These are phyloP conservation scores for Colletotrichum musae DNA, from an alignment of 2,329 filamentous ascomycete genomes.

Conservation along the genomic window DNA sequence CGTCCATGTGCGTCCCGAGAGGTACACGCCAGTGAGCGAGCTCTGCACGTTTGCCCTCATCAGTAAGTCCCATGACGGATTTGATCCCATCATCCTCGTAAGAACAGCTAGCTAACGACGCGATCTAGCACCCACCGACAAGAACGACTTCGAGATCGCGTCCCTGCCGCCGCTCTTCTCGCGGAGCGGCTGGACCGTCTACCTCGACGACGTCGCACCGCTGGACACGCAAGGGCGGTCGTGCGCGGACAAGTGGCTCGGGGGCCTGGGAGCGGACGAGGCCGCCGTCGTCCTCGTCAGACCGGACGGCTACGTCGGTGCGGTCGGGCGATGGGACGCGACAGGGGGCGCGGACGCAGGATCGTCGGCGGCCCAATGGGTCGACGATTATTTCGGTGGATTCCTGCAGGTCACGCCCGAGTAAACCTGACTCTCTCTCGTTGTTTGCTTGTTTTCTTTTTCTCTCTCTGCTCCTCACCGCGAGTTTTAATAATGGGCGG, in stretches of 20 bases:
- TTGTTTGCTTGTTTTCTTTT: conserved; percentile 8
- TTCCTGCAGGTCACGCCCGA: conserved; percentile 24
- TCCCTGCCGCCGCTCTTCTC: conserved; percentile 76
- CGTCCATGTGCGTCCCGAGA: conserved; percentile 75
- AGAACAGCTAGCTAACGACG: neutral
- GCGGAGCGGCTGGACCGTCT: conserved; percentile 78
- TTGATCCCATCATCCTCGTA: neutral
- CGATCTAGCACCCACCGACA: conserved; percentile 67
- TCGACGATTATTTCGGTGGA: conserved; percentile 31
- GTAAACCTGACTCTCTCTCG: neutral
- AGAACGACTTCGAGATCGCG: conserved; percentile 74
- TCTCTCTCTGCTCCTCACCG: no score
- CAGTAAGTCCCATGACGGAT: conserved; percentile 61
- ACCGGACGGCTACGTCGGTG: conserved; percentile 45
- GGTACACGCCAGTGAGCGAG: conserved; percentile 77
- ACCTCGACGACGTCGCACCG: conserved; percentile 75
- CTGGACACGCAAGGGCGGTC: conserved; percentile 64
- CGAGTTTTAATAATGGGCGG: neutral
- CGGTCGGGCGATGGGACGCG: conserved; percentile 32
- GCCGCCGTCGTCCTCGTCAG: conserved; percentile 42
- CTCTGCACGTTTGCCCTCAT: conserved; percentile 73
- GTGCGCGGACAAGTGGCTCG: conserved; percentile 62
- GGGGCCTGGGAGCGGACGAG: conserved; percentile 38
- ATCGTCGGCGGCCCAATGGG: conserved; percentile 23
- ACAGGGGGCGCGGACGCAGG: conserved; percentile 7